phyloP scores from a whole-genome alignment of 2,329 filamentous ascomycete genomes.

The Clarireedia hainanense region DNA sequence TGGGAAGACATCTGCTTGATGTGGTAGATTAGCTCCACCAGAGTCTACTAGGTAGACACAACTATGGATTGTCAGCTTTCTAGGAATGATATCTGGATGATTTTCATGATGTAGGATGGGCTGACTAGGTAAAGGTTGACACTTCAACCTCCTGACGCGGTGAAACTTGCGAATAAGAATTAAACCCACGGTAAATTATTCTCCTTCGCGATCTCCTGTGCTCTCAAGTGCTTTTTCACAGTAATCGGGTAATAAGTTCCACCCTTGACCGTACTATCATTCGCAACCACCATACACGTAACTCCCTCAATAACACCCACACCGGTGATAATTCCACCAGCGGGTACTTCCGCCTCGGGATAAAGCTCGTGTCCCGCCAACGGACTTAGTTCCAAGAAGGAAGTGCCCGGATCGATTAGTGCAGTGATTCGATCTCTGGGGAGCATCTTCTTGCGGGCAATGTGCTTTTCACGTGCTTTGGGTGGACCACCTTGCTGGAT shows the following conservation, averaged over 20 bases:
- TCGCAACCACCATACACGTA: conserved; percentile 86
- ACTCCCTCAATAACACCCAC: conserved; percentile 87
- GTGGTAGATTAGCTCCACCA: conserved; percentile 87
- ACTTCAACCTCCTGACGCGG: not conserved
- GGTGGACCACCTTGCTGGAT: conserved; percentile 70
- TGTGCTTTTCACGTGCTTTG: conserved; percentile 81
- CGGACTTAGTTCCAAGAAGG: conserved; percentile 90
- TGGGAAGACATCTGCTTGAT: conserved; percentile 93
- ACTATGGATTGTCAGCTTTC: conserved; percentile 28
- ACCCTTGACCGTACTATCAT: conserved; percentile 95
- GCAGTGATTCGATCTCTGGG: conserved; percentile 82
- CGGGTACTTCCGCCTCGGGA: conserved; percentile 76
- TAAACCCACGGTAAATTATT: conserved; percentile 60
- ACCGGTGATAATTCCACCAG: conserved; percentile 87
- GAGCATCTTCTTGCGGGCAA: conserved; percentile 87
- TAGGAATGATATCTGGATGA: no score
- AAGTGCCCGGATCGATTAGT: conserved; percentile 79
- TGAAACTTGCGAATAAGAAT: not conserved
- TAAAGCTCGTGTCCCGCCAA: conserved; percentile 84
- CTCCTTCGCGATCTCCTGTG: conserved; percentile 83
- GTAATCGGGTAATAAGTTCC: conserved; percentile 97
- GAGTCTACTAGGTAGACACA: conserved; percentile 97
- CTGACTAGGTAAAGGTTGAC: not conserved
- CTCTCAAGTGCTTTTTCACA: conserved; percentile 92
- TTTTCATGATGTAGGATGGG: no score